Conservation (phyloP, 2,329 filamentous ascomycete species). For the Colletotrichum spaethianum region DNA sequence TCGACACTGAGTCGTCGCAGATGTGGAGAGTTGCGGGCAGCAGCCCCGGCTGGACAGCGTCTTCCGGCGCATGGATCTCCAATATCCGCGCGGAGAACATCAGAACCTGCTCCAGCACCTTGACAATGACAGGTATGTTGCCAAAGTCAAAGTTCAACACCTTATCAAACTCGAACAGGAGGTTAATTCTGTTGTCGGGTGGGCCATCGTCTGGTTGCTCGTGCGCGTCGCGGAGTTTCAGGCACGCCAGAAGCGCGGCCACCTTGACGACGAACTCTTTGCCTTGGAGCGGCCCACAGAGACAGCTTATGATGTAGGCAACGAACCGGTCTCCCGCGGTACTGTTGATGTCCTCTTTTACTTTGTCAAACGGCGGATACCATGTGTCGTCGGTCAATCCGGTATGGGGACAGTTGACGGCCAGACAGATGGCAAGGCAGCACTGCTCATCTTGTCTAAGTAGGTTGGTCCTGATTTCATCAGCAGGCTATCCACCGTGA, state of each 20-base stretch:
- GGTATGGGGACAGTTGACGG: slow-evolving; percentile 6
- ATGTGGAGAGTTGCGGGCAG: neutral
- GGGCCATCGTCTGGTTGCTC: neutral
- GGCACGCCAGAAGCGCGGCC: neutral
- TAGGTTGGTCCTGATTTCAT: slow-evolving; percentile 1
- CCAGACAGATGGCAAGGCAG: slow-evolving; percentile 19
- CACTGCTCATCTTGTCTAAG: slow-evolving; percentile 20
- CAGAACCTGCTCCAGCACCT: slow-evolving; percentile 16
- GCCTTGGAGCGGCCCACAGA: slow-evolving; percentile 2
- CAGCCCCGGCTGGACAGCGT: neutral
- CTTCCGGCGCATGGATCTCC: slow-evolving; percentile 11
- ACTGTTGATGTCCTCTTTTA: slow-evolving; percentile 14
- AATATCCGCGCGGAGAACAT: slow-evolving; percentile 8
- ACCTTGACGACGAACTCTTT: slow-evolving; percentile 18
- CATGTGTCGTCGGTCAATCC: slow-evolving; percentile 6
- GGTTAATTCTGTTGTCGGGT: neutral
- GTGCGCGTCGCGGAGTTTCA: neutral
- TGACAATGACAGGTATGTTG: neutral
- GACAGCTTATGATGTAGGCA: slow-evolving; percentile 9
- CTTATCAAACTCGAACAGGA: slow-evolving; percentile 18
- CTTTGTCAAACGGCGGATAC: slow-evolving; percentile 13
- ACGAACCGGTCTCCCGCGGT: slow-evolving; percentile 6
- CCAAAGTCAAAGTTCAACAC: slow-evolving; percentile 6
- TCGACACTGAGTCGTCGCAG: neutral
- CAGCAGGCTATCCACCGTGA: neutral